A percentile compares a stretch with the other conserved stretches of the same genome.
Evolutionary conservation across 495 filamentous ascomycete species (phyloP).

Genomic region (Aspergillus avenaceus): DNA sequence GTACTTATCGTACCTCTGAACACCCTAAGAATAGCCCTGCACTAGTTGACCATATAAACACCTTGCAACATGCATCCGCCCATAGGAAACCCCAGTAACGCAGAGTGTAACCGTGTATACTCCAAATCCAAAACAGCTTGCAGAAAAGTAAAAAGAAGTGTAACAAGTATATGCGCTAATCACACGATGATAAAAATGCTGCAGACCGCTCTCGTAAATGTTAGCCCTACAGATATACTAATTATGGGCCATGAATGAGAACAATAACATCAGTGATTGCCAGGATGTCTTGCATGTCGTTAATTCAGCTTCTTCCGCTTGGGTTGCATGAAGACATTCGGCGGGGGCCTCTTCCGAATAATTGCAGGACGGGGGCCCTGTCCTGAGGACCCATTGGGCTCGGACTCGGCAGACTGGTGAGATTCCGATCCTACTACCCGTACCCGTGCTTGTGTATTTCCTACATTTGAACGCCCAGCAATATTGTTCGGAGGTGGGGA

Average conservation of each 20-base stretch:
- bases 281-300: not conserved
- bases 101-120: not conserved
- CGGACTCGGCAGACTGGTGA: not conserved
- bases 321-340: conserved; percentile 38
- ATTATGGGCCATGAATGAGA: not conserved
- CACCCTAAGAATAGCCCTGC: not conserved
- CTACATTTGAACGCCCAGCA: not conserved
- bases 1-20: not conserved
- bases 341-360: conserved; percentile 30
- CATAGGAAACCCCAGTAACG: not conserved
- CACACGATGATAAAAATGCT: not conserved
- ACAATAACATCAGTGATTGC: conserved; percentile 5
- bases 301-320: conserved; percentile 29
- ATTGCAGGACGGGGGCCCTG: conserved; percentile 16
- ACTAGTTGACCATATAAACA: not conserved
- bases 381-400: not conserved
- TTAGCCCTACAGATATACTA: not conserved
- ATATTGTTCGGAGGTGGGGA: conserved; percentile 3
- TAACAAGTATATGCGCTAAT: not conserved
- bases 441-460: not conserved
- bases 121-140: not conserved
- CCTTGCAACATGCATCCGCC: not conserved
- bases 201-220: not conserved
- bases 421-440: not conserved
- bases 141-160: not conserved